Evolutionary conservation across 2,329 filamentous ascomycete genomes (phyloP), one percentile per base, ranked within the genome.

Genomic region (Trichoderma harzianum): DNA sequence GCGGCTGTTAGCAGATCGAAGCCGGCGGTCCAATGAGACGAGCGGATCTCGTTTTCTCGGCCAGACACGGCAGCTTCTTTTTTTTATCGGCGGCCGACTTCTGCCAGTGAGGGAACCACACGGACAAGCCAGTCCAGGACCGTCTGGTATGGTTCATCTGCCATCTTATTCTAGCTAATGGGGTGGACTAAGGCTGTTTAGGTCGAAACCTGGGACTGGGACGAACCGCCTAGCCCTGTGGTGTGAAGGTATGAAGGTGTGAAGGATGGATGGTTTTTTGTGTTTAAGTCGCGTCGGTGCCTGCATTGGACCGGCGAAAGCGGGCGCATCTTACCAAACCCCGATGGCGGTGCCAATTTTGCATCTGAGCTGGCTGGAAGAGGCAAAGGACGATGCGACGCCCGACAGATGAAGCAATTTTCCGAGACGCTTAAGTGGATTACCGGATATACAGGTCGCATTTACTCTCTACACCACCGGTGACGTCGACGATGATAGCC

Each of bases 1-100:
- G 66, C 36, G 47, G 28, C 43, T 47, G 43, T 62, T 57, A 58
- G 71, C 53, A 47, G 66, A 72, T 70, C 71, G 71, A 64, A 30
- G 47, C 26, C 16, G 57, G 21, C 21, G 34, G 60, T 47, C 70
- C 71, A 72, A 72, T 72, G 64, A 57, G 34, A 65, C 21, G 28
- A 47, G 57, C 64, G 71, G 71, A 72, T 72, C 70, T 72, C 18
- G 34, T 57, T 34, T 63, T 51, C 55, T 67, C 21, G 58, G 55
- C 21, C 57, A 55, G 70, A 61, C 70, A 64, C 70, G 70, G 51
- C 60, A 60, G 36, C 55, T 55, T 57, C 7, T 28, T 34, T 34
- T 34, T 21, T 61, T 61, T 18, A n/a, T 64, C 43, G 21, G 55
- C 53, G 55, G 60, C 26, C 47, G 43, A 26, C n/a, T 26, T 51